Evolutionary conservation across 2,329 filamentous ascomycete species (phyloP), one percentile per base, ranked within the genome.

Genomic region (Fusarium chuoi): DNA sequence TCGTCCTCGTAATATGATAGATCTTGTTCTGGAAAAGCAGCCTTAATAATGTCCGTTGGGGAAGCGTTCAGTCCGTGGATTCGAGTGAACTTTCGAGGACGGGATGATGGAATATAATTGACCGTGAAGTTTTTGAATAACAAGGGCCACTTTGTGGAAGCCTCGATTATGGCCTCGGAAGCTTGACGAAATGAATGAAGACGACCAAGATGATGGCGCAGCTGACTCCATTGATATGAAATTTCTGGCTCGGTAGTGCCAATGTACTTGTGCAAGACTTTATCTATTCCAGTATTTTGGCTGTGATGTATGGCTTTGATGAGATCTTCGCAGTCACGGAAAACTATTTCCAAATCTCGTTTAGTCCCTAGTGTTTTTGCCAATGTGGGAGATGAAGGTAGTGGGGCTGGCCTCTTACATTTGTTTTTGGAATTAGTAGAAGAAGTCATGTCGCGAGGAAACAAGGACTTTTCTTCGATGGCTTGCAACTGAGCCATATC

Each of bases 131-230:
- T 28, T n/a, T 59, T 63, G 52, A 63, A 63, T 17, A 63, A 24
- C 14, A 2, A 18, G 28, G 52, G 52, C 61, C 61, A 63, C 35
- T 42, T 22, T 42, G 7, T 42, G 14, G 17, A 63, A 36, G 52
- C 61, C 4, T 59, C 22, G 4, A 63, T 38, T 36, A 63, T 49
- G 14, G 28, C 13, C 35, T 58, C 52, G 9, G 61, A 63, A 15
- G 61, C 61, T 35, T 63, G 61, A 9, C 61, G 61, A 24, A 63
- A 28, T 22, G 61, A 63, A 59, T 41, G 61, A 24, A 63, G 54
- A 15, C 61, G 61, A 5, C 61, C 61, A 36, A 63, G 61, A 38
- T 63, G 28, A 42, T 63, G 61, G 7, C 61, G 61, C 26, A 63
- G 24, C 26, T 63, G 61, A 59, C 10, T 49, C 61, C 61, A 63